phyloP scores from a whole-genome alignment of 83 land plant species.

The Diphasiastrum complanatum region DNA sequence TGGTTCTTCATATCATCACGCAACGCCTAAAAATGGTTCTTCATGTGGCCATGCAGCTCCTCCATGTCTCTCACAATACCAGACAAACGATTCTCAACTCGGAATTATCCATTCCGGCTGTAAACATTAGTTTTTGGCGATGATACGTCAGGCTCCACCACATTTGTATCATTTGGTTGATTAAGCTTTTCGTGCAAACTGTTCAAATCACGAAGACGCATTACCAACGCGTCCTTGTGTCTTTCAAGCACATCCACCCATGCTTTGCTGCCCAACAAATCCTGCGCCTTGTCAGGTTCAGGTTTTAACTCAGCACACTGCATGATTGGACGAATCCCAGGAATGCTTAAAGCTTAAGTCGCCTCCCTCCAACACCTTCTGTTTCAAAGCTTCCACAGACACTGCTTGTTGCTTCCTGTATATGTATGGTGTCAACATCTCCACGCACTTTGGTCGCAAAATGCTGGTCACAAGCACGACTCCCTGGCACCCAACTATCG shows the following conservation, averaged over 20 bases:
- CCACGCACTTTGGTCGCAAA: slow-evolving; percentile 53
- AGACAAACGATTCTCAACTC: no score
- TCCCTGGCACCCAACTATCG: slow-evolving; percentile 36
- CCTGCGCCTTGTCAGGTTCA: slow-evolving; percentile 57
- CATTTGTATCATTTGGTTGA: no score
- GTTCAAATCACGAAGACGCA: slow-evolving; percentile 38
- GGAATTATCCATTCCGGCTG: no score
- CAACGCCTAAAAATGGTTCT: no score
- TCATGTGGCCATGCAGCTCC: no score
- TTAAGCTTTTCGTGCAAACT: no score
- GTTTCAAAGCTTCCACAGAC: slow-evolving; percentile 42
- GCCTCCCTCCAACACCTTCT: slow-evolving; percentile 41
- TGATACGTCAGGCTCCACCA: no score
- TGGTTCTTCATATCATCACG: no score
- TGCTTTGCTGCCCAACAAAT: slow-evolving; percentile 64
- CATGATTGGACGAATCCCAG: slow-evolving; percentile 40
- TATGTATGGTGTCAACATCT: slow-evolving; percentile 42
- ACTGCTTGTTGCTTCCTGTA: slow-evolving; percentile 43
- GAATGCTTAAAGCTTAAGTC: slow-evolving; percentile 63
- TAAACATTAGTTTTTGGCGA: no score
- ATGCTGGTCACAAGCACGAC: slow-evolving; percentile 43
- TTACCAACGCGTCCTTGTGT: slow-evolving; percentile 47
- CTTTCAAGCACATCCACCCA: slow-evolving; percentile 62
- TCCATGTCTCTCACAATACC: no score
- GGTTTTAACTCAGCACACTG: slow-evolving; percentile 22